Percentiles rank a stretch among this genome's conserved stretches.
These are phyloP conservation scores for Naganishia sp. DNA, from an alignment of 1,284 basidiomycete genomes.

Conservation along the genomic window DNA sequence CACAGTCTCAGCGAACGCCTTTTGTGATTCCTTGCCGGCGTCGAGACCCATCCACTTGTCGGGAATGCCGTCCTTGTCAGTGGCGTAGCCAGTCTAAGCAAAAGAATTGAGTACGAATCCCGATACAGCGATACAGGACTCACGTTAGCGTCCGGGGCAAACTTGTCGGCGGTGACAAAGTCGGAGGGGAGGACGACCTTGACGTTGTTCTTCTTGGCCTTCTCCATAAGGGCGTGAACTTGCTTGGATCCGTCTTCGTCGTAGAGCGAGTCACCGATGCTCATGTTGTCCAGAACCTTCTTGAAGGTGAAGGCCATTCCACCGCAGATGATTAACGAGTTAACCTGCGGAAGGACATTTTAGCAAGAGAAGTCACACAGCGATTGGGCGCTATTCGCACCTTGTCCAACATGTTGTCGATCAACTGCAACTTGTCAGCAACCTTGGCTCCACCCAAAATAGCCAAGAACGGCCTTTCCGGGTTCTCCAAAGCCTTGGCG, in stretches of 20 bases:
- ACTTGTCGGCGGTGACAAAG: conserved; percentile 92
- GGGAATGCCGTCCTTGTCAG: conserved; percentile 83
- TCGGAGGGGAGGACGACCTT: conserved; percentile 95
- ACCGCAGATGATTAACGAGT: conserved; percentile 94
- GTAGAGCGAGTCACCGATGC: conserved; percentile 94
- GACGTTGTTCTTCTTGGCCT: conserved; percentile 91
- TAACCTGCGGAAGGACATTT: conserved; percentile 62
- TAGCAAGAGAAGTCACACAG: conserved; percentile 23
- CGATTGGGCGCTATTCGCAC: conserved; percentile 50
- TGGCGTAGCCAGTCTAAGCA: conserved; percentile 68
- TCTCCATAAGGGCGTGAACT: conserved; percentile 79
- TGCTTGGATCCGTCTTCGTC: conserved; percentile 88
- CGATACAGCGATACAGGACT: conserved; percentile 34
- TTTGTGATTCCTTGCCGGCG: conserved; percentile 75
- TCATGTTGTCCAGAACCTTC: conserved; percentile 81
- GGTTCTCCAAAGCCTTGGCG: conserved; percentile 92
- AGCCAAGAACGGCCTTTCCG: conserved; percentile 93
- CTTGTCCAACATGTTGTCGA: conserved; percentile 99
- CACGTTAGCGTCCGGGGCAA: conserved; percentile 86
- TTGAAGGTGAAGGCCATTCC: conserved; percentile 99
- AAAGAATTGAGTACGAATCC: not conserved
- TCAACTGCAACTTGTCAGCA: conserved; percentile 97
- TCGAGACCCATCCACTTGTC: conserved; percentile 95
- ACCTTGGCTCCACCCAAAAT: conserved; percentile 99
- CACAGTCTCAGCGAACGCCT: conserved; percentile 79